Conservation (phyloP, 345 rosid species). For the Lenwebbia sp. region DNA sequence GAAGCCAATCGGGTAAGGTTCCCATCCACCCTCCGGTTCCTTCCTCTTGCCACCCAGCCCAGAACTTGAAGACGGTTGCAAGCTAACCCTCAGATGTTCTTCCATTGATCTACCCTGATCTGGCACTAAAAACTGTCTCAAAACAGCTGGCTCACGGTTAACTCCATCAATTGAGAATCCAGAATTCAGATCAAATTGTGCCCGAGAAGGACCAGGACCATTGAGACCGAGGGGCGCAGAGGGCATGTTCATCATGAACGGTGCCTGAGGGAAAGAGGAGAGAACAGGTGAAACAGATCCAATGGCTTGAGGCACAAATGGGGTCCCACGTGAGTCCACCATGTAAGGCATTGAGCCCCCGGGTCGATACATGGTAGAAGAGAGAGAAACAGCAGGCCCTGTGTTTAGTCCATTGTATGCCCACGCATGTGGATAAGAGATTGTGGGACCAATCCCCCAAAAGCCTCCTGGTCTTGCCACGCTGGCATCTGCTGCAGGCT, state of each 20-base stretch:
- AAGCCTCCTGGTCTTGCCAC: constrained; percentile 41
- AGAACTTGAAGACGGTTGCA: constrained; percentile 52
- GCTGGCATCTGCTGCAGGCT: constrained; percentile 28
- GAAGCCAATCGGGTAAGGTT: constrained; percentile 21
- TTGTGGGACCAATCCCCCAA: constrained; percentile 44
- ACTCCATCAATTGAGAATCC: constrained; percentile 57
- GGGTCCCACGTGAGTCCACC: constrained; percentile 58
- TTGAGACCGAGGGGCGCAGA: constrained; percentile 34
- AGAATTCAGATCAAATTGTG: constrained; percentile 58
- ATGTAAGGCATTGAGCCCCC: constrained; percentile 62
- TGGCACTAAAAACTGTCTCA: constrained; percentile 55
- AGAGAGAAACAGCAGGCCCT: constrained; percentile 39
- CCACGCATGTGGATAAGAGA: constrained; percentile 33
- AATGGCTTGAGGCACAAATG: constrained; percentile 53
- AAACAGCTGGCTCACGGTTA: constrained; percentile 33
- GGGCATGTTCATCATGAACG: constrained; percentile 57
- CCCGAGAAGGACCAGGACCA: constrained; percentile 41
- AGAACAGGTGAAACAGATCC: constrained; percentile 41
- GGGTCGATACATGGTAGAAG: constrained; percentile 50
- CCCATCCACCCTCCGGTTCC: constrained; percentile 83
- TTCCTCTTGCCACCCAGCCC: constrained; percentile 66
- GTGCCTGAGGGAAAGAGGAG: constrained; percentile 38
- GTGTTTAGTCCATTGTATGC: constrained; percentile 47
- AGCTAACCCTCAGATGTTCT: constrained; percentile 42
- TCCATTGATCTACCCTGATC: constrained; percentile 39